Percentiles rank a stretch among this genome's conserved stretches.
These are phyloP conservation scores for Blastocystis sp. DNA, from an alignment of 352 stramenopile genomes.

Conservation along the genomic window DNA sequence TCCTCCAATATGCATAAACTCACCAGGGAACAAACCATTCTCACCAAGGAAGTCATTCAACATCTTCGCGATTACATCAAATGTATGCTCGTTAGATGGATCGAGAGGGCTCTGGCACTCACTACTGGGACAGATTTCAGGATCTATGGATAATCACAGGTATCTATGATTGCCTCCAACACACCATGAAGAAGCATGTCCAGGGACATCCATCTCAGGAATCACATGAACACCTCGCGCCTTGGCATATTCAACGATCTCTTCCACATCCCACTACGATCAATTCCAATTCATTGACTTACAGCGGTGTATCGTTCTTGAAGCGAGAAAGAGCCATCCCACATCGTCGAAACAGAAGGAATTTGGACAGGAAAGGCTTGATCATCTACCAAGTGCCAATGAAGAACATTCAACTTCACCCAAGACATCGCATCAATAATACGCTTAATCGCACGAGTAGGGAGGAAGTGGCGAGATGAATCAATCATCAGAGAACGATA, in stretches of 20 bases:
- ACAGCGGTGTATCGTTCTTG: conserved; percentile 72
- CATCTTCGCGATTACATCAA: conserved; percentile 62
- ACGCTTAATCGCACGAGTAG: conserved; percentile 62
- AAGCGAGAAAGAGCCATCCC: conserved; percentile 64
- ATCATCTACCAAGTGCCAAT: conserved; percentile 70
- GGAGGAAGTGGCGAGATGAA: conserved; percentile 67
- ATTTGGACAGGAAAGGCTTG: conserved; percentile 68
- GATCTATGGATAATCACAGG: conserved; percentile 26
- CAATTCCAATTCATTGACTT: neutral
- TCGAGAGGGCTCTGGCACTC: conserved; percentile 24
- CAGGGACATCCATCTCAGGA: conserved; percentile 67
- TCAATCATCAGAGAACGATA: conserved; percentile 69
- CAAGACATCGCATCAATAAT: conserved; percentile 69
- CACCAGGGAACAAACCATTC: conserved; percentile 58
- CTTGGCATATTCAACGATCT: conserved; percentile 66
- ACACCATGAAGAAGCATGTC: conserved; percentile 66
- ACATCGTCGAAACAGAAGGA: neutral
- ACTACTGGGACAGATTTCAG: conserved; percentile 25
- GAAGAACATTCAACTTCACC: conserved; percentile 70
- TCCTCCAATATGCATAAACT: conserved; percentile 69
- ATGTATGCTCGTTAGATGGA: conserved; percentile 16
- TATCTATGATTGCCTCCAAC: neutral
- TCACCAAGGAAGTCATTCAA: conserved; percentile 61
- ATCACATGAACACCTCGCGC: conserved; percentile 66
- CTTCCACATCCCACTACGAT: conserved; percentile 51